Evolutionary conservation across 345 rosid genomes (phyloP).

Genomic region (Diplotaxis tenuifolia): DNA sequence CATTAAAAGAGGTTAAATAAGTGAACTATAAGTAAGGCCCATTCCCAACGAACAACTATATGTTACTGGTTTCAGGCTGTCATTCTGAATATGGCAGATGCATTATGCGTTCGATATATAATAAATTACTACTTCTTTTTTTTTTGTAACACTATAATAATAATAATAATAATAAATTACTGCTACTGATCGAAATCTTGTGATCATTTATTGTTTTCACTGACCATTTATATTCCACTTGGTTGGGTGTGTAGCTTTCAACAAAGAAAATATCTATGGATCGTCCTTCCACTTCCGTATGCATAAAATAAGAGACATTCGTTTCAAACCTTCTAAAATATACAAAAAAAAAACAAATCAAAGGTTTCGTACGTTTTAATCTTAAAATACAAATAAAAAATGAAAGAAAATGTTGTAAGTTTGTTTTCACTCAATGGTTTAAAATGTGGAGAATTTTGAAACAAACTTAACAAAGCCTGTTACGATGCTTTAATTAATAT

Average conservation of each 20-base stretch:
- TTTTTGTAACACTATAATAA: too few species aligned
- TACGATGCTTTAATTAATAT: not conserved
- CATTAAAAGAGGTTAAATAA: conserved; percentile 22
- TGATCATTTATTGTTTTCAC: conserved; percentile 19
- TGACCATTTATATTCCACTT: conserved; percentile 8
- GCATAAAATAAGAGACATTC: not conserved
- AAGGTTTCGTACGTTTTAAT: not conserved
- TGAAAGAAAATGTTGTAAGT: too few species aligned
- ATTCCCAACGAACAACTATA: conserved; percentile 23
- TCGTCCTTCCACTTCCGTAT: not conserved
- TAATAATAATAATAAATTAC: too few species aligned
- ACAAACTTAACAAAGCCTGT: not conserved
- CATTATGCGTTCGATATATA: not conserved
- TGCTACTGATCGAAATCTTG: conserved; percentile 21
- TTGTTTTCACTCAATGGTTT: not conserved
- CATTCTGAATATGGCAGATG: conserved; percentile 20
- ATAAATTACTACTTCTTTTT: too few species aligned
- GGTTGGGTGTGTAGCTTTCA: not conserved
- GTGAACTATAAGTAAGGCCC: conserved; percentile 14
- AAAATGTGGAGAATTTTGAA: not conserved
- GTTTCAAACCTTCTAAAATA: not conserved
- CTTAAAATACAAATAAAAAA: too few species aligned
- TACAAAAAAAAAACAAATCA: not conserved
- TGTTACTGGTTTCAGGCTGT: conserved; percentile 28
- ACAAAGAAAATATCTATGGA: not conserved